phyloP scores from a whole-genome alignment of 176 grass and related monocot genomes.

The Areca catechu region DNA sequence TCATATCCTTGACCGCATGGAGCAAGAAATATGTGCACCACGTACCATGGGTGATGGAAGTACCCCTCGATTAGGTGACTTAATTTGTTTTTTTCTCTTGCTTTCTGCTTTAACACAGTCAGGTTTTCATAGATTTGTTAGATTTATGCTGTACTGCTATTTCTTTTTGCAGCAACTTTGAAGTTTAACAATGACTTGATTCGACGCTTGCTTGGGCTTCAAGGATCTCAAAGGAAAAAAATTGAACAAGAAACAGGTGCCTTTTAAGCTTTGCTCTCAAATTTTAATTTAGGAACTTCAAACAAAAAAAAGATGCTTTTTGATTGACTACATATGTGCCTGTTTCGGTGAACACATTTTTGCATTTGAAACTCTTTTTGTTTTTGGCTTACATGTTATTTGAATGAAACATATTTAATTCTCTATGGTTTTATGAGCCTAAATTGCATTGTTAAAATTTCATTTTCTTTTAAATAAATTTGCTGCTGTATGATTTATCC shows the following conservation, averaged over 20 bases:
- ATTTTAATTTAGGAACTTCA: too few species aligned
- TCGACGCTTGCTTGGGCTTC: slow-evolving; percentile 28
- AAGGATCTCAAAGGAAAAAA: slow-evolving; percentile 66
- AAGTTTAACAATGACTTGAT: slow-evolving; percentile 62
- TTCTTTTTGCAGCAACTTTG: slow-evolving; percentile 55
- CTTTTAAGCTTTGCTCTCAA: not conserved
- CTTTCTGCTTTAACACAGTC: not conserved
- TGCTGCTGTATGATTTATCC: too few species aligned
- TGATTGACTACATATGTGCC: too few species aligned
- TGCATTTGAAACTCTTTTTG: too few species aligned
- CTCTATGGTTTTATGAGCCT: too few species aligned
- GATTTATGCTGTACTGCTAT: slow-evolving; percentile 12
- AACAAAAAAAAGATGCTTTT: too few species aligned
- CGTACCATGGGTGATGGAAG: slow-evolving; percentile 61
- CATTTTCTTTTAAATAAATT: too few species aligned
- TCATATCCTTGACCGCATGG: slow-evolving; percentile 91
- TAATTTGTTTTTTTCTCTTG: not conserved
- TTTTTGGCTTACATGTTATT: too few species aligned
- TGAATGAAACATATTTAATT: too few species aligned
- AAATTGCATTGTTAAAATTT: too few species aligned
- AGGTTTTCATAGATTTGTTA: not conserved
- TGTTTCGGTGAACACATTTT: too few species aligned
- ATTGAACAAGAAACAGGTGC: slow-evolving; percentile 95
- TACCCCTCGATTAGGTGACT: slow-evolving; percentile 73
- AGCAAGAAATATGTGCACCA: slow-evolving; percentile 78